Conservation (phyloP, 352 stramenopile species). For the Hyaloperonospora arabidopsidis region DNA sequence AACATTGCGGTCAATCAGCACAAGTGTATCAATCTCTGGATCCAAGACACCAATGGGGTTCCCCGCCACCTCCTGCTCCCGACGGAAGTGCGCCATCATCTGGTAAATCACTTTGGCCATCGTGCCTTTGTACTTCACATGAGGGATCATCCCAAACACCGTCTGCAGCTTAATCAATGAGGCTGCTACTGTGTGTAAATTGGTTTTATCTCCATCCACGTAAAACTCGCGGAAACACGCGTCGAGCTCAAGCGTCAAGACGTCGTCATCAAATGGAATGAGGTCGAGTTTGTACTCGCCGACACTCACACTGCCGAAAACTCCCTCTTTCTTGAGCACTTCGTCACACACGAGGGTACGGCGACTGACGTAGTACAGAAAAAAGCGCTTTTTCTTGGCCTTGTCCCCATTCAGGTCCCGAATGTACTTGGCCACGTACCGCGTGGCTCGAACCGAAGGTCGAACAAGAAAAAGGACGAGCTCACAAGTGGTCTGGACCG, state of each 20-base stretch:
- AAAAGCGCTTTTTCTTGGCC: slow-evolving; percentile 66
- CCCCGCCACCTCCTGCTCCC: slow-evolving; percentile 84
- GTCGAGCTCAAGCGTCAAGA: slow-evolving; percentile 90
- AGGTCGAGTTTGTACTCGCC: slow-evolving; percentile 91
- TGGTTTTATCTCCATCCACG: slow-evolving; percentile 85
- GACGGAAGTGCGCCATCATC: slow-evolving; percentile 87
- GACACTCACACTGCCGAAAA: slow-evolving; percentile 82
- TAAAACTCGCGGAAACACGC: slow-evolving; percentile 81
- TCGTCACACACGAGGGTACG: slow-evolving; percentile 89
- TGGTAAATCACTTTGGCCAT: slow-evolving; percentile 89
- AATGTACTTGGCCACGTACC: slow-evolving; percentile 75
- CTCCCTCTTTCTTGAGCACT: slow-evolving; percentile 84
- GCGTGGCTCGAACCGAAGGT: slow-evolving; percentile 62
- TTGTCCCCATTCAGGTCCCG: slow-evolving; percentile 45
- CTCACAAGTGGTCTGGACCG: slow-evolving; percentile 76
- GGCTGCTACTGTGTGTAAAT: slow-evolving; percentile 78
- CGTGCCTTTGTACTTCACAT: slow-evolving; percentile 91
- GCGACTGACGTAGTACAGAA: slow-evolving; percentile 86
- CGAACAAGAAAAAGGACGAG: slow-evolving; percentile 87
- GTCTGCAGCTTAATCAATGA: slow-evolving; percentile 91
- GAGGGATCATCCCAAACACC: slow-evolving; percentile 87
- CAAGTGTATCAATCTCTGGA: slow-evolving; percentile 89
- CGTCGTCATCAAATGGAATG: slow-evolving; percentile 92
- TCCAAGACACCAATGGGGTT: slow-evolving; percentile 70
- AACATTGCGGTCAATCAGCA: slow-evolving; percentile 92